Percentiles rank a stretch among this genome's conserved stretches.
Conservation (phyloP, 2,329 filamentous ascomycete genomes). For the Lachnellula willkommii region DNA sequence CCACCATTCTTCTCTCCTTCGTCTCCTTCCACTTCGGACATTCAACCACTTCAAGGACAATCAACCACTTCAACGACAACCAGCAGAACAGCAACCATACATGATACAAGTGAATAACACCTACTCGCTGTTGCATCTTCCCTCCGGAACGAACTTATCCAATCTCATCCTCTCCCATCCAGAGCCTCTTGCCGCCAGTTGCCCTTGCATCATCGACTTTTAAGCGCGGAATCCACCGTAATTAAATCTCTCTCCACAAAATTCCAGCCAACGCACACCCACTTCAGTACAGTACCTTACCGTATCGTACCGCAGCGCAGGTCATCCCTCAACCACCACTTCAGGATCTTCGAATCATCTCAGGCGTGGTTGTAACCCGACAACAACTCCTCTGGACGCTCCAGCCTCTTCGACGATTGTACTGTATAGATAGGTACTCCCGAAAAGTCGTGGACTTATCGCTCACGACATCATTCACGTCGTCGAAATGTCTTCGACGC, state of each 20-base stretch:
- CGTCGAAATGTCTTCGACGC: constrained; percentile 45
- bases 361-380: no score
- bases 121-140: no score
- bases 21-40: no score
- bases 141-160: no score
- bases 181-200: not conserved
- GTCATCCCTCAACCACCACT: constrained; percentile 17
- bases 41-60: no score
- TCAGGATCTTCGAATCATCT: constrained; percentile 14
- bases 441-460: not conserved
- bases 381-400: constrained; percentile 4
- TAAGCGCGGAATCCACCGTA: constrained; percentile 27
- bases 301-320: no score
- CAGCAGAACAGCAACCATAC: no score
- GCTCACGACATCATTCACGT: constrained; percentile 30
- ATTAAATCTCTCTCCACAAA: constrained; percentile 30
- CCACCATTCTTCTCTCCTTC: no score
- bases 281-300: constrained; percentile 19
- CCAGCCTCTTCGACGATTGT: constrained; percentile 8
- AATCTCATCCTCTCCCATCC: not conserved
- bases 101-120: no score
- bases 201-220: constrained; percentile 25
- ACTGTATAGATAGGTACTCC: not conserved
- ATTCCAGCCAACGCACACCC: constrained; percentile 27
- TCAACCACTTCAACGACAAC: no score